Evolutionary conservation across 2,329 filamentous ascomycete species (phyloP).

Genomic region (Penicillium capsulatum): DNA sequence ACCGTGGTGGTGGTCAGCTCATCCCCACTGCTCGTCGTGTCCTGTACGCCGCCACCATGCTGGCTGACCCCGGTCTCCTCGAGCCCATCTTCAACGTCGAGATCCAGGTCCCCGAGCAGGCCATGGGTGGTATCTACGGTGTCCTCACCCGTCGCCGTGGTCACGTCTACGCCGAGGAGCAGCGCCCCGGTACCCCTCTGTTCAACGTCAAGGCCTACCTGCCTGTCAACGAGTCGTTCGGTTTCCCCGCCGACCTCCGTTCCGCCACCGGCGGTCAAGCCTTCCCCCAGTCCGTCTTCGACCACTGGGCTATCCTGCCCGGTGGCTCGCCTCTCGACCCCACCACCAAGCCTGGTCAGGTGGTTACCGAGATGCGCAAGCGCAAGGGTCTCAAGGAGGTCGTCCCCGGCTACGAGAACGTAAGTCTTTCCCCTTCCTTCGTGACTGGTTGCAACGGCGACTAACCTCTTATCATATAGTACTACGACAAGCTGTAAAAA

Average conservation of each 20-base stretch:
- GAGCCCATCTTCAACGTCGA: slow-evolving; percentile 99
- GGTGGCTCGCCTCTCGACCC: slow-evolving; percentile 87
- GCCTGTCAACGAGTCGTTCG: slow-evolving; percentile 95
- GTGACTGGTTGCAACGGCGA: background rate
- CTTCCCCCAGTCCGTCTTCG: slow-evolving; percentile 98
- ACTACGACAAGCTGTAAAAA: slow-evolving; percentile 97
- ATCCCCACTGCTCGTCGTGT: slow-evolving; percentile 98
- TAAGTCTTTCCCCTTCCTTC: slow-evolving; percentile 54
- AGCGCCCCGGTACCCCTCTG: slow-evolving; percentile 95
- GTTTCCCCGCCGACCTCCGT: slow-evolving; percentile 97
- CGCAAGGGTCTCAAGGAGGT: slow-evolving; percentile 99
- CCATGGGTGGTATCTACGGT: slow-evolving; percentile 99
- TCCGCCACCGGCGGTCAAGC: slow-evolving; percentile 91
- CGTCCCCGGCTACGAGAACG: slow-evolving; percentile 90
- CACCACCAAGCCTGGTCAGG: slow-evolving; percentile 73
- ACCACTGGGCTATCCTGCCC: slow-evolving; percentile 95
- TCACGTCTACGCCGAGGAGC: slow-evolving; percentile 98
- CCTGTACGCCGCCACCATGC: slow-evolving; percentile 84
- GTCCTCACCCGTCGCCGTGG: slow-evolving; percentile 95
- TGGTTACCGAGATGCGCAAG: slow-evolving; percentile 90
- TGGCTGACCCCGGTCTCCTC: slow-evolving; percentile 84
- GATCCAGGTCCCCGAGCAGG: slow-evolving; percentile 96
- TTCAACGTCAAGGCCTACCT: slow-evolving; percentile 99
- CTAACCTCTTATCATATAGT: slow-evolving; percentile 58
- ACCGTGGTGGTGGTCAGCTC: slow-evolving; percentile 98